Evolutionary conservation across 768 basidiomycete species (phyloP).

Genomic region (Porpolomopsis calyptriformis): DNA sequence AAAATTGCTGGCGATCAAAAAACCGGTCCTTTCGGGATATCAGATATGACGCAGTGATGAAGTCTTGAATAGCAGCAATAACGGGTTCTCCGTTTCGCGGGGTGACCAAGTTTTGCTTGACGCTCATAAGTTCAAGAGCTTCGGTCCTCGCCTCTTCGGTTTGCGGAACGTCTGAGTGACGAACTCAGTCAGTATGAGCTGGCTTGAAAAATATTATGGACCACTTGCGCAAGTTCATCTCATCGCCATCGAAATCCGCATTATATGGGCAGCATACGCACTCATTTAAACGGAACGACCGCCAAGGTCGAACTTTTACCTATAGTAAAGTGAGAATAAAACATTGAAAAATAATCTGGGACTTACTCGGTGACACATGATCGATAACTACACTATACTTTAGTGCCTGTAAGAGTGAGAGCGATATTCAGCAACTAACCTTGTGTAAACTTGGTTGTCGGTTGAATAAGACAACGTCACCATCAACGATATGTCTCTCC

Average conservation of each 20-base stretch:
- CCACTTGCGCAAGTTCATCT: conserved; percentile 93
- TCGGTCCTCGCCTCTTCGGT: conserved; percentile 98
- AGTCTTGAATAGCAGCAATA: conserved; percentile 98
- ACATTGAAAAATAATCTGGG: not conserved
- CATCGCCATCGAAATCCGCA: conserved; percentile 98
- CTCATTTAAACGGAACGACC: conserved; percentile 94
- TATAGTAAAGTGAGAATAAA: conserved; percentile 14
- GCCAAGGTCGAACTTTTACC: conserved; percentile 93
- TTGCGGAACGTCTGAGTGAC: conserved; percentile 79
- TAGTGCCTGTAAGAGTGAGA: too few relatives aligned
- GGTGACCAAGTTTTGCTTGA: conserved; percentile 94
- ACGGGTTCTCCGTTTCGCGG: conserved; percentile 98
- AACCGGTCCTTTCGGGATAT: conserved; percentile 89
- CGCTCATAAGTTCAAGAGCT: conserved; percentile 93
- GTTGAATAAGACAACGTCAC: conserved; percentile 95
- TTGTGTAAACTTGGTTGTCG: conserved; percentile 98
- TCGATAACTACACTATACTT: conserved; percentile 61
- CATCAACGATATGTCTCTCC: conserved; percentile 89
- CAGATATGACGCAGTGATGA: conserved; percentile 96
- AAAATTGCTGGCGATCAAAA: conserved; percentile 89
- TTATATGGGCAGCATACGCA: conserved; percentile 99
- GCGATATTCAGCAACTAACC: conserved; percentile 27
- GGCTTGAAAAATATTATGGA: not conserved
- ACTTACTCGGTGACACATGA: conserved; percentile 92
- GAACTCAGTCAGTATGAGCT: conserved; percentile 5